A percentile compares a stretch with the other conserved stretches of the same genome.
Evolutionary conservation across 73 alveolate genomes (phyloP).

Genomic region (Tetrahymena malaccensis): DNA sequence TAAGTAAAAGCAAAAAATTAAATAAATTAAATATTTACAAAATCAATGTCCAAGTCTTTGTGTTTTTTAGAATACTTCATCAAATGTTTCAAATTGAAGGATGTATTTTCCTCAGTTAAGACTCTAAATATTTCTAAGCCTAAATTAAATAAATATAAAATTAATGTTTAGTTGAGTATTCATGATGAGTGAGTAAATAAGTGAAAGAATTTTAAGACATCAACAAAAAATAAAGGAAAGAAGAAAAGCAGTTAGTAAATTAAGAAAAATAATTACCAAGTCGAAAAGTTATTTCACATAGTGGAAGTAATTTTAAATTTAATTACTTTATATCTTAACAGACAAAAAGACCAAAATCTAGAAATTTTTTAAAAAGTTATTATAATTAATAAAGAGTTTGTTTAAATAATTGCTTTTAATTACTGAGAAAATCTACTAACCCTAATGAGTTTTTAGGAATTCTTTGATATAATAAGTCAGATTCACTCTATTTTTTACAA

Average conservation of each 20-base stretch:
- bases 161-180: not conserved
- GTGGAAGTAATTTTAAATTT: not conserved
- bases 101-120: not conserved
- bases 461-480: not conserved
- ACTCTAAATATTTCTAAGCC: not conserved
- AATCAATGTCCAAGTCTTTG: not conserved
- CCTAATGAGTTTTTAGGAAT: not conserved
- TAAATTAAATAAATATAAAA: not conserved
- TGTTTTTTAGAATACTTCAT: not conserved
- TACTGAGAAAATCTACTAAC: not conserved
- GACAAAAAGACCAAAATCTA: not conserved
- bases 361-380: not conserved
- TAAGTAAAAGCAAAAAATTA: too few species aligned
- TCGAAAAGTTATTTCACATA: not conserved
- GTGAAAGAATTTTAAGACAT: too few species aligned
- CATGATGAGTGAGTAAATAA: too few species aligned
- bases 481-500: not conserved
- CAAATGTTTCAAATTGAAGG: not conserved
- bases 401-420: not conserved
- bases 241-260: not conserved
- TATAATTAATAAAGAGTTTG: not conserved
- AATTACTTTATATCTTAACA: not conserved
- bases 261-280: not conserved
- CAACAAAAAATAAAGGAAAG: not conserved
- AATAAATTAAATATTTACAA: not conserved